These are phyloP conservation scores for Achaetomium macrosporum DNA, from an alignment of 2,329 filamentous ascomycete genomes.

Conservation along the genomic window DNA sequence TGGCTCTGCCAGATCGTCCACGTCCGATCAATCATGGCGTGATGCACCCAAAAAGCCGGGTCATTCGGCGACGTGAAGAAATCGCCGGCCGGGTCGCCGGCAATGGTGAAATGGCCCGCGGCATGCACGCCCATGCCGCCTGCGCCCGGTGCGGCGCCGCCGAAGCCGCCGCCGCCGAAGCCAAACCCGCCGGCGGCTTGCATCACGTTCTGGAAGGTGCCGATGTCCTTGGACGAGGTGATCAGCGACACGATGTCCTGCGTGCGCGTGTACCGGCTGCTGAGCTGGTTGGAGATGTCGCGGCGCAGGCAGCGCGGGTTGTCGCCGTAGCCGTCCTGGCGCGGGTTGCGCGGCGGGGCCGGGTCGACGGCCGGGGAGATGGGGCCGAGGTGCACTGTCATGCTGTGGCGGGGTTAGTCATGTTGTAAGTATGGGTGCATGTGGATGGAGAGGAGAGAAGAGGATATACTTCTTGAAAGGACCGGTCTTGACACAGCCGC, in stretches of 20 bases:
- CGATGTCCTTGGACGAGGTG: conserved; percentile 31
- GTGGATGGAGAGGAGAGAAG: neutral
- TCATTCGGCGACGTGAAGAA: conserved; percentile 35
- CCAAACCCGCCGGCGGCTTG: conserved; percentile 27
- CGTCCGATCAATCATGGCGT: conserved; percentile 29
- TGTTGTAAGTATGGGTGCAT: neutral
- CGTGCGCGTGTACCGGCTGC: conserved; percentile 23
- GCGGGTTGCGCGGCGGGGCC: conserved; percentile 28
- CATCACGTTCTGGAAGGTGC: conserved; percentile 41
- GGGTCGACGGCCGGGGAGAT: conserved; percentile 26
- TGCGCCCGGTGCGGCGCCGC: neutral
- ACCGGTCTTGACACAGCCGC: conserved; percentile 46
- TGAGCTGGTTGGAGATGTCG: conserved; percentile 33
- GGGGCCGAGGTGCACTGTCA: conserved; percentile 35
- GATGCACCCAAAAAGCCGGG: conserved; percentile 29
- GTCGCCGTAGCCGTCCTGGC: conserved; percentile 32
- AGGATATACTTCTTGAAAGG: conserved; percentile 43
- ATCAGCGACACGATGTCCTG: conserved; percentile 34
- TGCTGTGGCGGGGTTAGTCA: conserved; percentile 21
- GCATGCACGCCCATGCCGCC: conserved; percentile 30
- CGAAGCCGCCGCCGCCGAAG: conserved; percentile 15
- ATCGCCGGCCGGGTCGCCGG: conserved; percentile 38
- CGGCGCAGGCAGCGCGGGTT: conserved; percentile 43
- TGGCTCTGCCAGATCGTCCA: conserved; percentile 31
- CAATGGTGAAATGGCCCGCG: conserved; percentile 31